Base-by-base conservation (phyloP, 129 eudicot species). In the Artemisia tridentata region DNA sequence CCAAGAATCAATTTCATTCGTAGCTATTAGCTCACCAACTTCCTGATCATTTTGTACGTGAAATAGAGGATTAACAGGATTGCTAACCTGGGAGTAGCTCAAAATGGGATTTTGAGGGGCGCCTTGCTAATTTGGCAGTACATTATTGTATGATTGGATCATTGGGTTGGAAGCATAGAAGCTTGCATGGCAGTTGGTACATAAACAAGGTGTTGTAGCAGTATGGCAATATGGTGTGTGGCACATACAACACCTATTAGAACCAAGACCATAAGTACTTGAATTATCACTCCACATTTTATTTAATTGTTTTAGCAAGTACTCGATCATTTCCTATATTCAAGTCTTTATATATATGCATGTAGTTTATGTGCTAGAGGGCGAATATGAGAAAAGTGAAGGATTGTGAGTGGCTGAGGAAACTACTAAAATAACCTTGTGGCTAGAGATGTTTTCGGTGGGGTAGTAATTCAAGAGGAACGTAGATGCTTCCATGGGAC, bases 341-440 rank as follows among this genome's bases (percentile, higher is more conserved):
- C 3, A 23, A 53, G 80, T 60, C 10, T 58, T 59, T 67, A 65
- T 72, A 72, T 72, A 72, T 66, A 72, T 72, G 57, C 78, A 72
- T 67, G 63, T 65, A 47, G 46, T 57, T 66, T 57, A 19, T 78
- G 76, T 63, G 72, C 31, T 29, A 46, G 54, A 46, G 52, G 54
- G 54, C 7, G 80, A 69, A 67, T 76, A 45, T n/a, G 34, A 48
- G 23, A 49, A 27, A 67, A 64, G 64, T 64, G 67, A 71, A 71
- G 46, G 23, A 14, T 41, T 71, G 55, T 57, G 45, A 62, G 71
- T 73, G 78, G 78, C 78, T 73, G 78, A 73, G 78, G 63, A 46
- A 63, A 43, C 53, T 69, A 49, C 29, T 49, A 23, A 29, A 29
- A 59, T 51, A 31, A 73, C 63, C 71, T 63, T 73, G 78, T 73